Percentiles rank a stretch among this genome's conserved stretches.
Conservation (phyloP, 2,329 filamentous ascomycete species). For the Fusarium xyrophilum region DNA sequence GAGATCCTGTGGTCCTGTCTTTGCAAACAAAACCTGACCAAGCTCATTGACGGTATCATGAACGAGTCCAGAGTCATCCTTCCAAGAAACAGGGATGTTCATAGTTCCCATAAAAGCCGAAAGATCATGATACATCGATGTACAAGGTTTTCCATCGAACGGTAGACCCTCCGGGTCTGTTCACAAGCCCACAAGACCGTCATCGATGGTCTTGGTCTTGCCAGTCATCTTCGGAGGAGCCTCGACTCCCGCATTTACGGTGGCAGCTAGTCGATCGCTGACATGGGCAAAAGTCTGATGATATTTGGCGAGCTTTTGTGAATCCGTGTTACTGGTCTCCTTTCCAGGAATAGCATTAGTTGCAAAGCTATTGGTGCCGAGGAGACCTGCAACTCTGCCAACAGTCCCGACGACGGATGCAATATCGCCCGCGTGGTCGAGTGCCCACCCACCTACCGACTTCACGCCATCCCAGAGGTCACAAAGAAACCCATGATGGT, state of each 20-base stretch:
- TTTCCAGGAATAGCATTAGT: background rate
- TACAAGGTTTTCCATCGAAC: background rate
- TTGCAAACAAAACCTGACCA: background rate
- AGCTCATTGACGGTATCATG: background rate
- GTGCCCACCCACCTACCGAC: background rate
- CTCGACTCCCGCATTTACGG: background rate
- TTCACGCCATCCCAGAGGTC: background rate
- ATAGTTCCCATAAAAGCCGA: background rate
- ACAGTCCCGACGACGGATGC: background rate
- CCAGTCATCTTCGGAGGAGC: rapidly evolving
- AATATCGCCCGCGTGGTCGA: background rate
- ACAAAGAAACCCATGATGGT: background rate
- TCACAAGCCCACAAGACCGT: background rate
- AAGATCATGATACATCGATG: background rate
- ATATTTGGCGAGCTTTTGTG: background rate
- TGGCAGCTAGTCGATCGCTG: background rate
- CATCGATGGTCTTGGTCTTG: background rate
- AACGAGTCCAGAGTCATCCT: background rate
- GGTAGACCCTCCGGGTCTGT: background rate
- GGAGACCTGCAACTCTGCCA: background rate
- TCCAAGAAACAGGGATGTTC: background rate
- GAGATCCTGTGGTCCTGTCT: background rate
- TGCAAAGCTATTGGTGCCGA: rapidly evolving
- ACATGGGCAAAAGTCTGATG: background rate
- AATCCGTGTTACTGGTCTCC: rapidly evolving